Evolutionary conservation across 139 green algal genomes (phyloP).

Genomic region (Coelastrella sp.): DNA sequence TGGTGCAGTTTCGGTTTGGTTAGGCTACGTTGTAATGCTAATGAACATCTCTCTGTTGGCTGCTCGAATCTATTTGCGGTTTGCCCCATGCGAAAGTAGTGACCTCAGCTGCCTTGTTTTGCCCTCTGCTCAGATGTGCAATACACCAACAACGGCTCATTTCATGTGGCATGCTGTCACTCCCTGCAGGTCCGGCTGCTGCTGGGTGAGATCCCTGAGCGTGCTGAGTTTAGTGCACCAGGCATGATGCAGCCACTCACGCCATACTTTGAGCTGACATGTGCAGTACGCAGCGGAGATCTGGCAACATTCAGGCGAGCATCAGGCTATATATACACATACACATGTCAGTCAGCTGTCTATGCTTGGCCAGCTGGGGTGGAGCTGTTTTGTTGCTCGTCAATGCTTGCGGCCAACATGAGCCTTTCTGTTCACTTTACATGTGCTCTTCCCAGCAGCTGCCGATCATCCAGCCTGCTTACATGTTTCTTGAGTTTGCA

Average conservation of each 20-base stretch:
- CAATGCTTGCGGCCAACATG: too few species aligned
- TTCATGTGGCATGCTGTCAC: background rate
- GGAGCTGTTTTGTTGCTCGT: background rate
- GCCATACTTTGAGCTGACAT: conserved; percentile 94
- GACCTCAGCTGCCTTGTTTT: too few species aligned
- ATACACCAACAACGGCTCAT: background rate
- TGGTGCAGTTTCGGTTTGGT: too few species aligned
- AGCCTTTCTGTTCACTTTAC: too few species aligned
- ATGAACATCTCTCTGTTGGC: too few species aligned
- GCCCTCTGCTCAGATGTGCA: background rate
- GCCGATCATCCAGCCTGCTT: too few species aligned
- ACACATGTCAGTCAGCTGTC: too few species aligned
- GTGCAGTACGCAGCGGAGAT: conserved; percentile 89
- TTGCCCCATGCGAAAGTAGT: too few species aligned
- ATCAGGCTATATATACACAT: background rate
- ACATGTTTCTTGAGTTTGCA: too few species aligned
- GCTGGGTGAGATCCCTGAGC: conserved; percentile 97
- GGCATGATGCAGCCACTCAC: conserved; percentile 76
- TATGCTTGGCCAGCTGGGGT: background rate
- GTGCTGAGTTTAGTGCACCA: conserved; percentile 82
- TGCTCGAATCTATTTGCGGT: too few species aligned
- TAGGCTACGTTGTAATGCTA: too few species aligned
- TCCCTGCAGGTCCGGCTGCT: conserved; percentile 89
- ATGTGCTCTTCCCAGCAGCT: too few species aligned
- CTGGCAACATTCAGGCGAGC: conserved; percentile 80